These are phyloP conservation scores for Arachnopeziza araneosa DNA, from an alignment of 2,329 filamentous ascomycete species.

Conservation along the genomic window DNA sequence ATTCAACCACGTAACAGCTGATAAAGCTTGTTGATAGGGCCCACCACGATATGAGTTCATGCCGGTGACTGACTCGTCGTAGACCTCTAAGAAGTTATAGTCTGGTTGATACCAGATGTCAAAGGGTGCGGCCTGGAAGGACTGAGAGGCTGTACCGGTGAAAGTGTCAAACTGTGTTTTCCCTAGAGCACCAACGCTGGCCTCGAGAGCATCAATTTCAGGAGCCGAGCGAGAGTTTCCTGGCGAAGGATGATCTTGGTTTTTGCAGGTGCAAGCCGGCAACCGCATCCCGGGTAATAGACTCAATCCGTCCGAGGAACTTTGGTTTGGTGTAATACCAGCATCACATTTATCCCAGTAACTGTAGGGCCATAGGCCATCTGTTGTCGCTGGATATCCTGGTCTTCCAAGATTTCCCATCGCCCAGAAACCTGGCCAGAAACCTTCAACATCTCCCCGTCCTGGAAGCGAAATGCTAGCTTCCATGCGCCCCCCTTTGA, in stretches of 20 bases:
- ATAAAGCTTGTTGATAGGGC: slow-evolving; percentile 58
- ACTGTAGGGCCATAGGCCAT: slow-evolving; percentile 70
- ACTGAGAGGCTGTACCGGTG: slow-evolving; percentile 60
- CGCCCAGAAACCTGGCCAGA: slow-evolving; percentile 73
- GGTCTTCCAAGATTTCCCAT: slow-evolving; percentile 69
- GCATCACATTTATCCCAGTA: slow-evolving; percentile 64
- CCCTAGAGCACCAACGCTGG: slow-evolving; percentile 40
- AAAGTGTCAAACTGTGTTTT: slow-evolving; percentile 42
- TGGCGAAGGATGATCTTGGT: slow-evolving; percentile 59
- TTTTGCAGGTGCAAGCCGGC: slow-evolving; percentile 60
- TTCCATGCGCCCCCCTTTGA: slow-evolving; percentile 65
- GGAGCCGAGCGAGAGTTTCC: slow-evolving; percentile 62
- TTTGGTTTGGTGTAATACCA: slow-evolving; percentile 69
- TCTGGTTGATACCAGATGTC: slow-evolving; percentile 65
- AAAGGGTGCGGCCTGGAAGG: slow-evolving; percentile 63
- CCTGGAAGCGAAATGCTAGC: slow-evolving; percentile 66
- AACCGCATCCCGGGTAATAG: slow-evolving; percentile 65
- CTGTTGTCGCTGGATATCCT: slow-evolving; percentile 63
- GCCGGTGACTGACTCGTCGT: slow-evolving; percentile 49
- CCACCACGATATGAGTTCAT: slow-evolving; percentile 59
- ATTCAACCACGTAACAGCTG: slow-evolving; percentile 55
- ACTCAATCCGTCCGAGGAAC: slow-evolving; percentile 59
- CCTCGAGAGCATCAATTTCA: slow-evolving; percentile 69
- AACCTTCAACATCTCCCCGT: slow-evolving; percentile 58
- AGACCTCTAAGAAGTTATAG: slow-evolving; percentile 59